Conservation (phyloP, 2,329 filamentous ascomycete genomes). For the Pestalotiopsis sp. region DNA sequence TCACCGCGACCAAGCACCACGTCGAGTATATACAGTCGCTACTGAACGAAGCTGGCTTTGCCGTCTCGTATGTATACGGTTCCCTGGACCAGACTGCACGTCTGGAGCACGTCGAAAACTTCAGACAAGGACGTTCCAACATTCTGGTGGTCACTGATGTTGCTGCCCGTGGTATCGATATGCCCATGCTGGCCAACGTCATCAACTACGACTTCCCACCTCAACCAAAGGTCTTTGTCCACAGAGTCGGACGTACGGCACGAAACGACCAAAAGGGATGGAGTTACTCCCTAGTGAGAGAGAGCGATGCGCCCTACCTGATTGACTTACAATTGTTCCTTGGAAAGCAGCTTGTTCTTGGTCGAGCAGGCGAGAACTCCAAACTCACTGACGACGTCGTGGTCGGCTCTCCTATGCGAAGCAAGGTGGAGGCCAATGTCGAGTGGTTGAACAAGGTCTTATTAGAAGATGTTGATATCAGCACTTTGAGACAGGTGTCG, state of each 20-base stretch:
- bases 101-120: slow-evolving; percentile 89
- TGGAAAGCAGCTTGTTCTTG: slow-evolving; percentile 79
- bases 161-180: slow-evolving; percentile 95
- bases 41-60: slow-evolving; percentile 80
- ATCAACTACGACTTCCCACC: slow-evolving; percentile 99
- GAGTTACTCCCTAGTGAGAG: slow-evolving; percentile 90
- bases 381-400: slow-evolving; percentile 85
- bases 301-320: slow-evolving; percentile 87
- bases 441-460: slow-evolving; percentile 86
- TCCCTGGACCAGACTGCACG: slow-evolving; percentile 92
- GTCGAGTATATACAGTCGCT: slow-evolving; percentile 89
- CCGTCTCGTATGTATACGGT: slow-evolving; percentile 93
- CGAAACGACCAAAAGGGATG: slow-evolving; percentile 91
- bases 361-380: slow-evolving; percentile 62
- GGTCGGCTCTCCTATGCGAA: slow-evolving; percentile 74
- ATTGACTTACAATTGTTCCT: slow-evolving; percentile 94
- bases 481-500: slow-evolving; percentile 71
- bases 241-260: slow-evolving; percentile 93
- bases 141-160: slow-evolving; percentile 97
- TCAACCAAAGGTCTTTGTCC: slow-evolving; percentile 95
- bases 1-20: slow-evolving; percentile 94
- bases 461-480: slow-evolving; percentile 74
- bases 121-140: slow-evolving; percentile 81
- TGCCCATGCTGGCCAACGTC: slow-evolving; percentile 92
- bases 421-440: slow-evolving; percentile 72